Percentiles rank a stretch among this genome's conserved stretches.
These are phyloP conservation scores for Rubia occidens DNA, from an alignment of 305 asterid species.

Conservation along the genomic window DNA sequence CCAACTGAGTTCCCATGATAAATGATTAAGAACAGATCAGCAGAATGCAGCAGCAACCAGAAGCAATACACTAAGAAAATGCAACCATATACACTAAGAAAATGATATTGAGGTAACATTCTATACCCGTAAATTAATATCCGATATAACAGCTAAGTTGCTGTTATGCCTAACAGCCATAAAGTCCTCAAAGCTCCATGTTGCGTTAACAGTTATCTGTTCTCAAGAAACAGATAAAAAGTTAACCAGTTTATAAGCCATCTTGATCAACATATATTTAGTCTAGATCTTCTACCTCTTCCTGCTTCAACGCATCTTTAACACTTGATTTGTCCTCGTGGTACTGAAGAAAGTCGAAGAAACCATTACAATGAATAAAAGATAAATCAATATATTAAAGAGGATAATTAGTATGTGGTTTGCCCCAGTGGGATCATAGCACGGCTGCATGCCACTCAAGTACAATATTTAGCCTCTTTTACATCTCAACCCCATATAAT, in stretches of 20 bases:
- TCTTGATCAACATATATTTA: background rate
- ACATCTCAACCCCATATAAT: background rate
- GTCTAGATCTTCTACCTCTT: constrained; percentile 37
- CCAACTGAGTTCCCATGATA: background rate
- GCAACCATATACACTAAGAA: background rate
- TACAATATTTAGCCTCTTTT: background rate
- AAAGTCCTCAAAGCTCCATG: constrained; percentile 70
- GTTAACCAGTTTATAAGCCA: constrained; percentile 11
- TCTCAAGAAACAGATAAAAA: constrained; percentile 17
- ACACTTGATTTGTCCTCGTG: constrained; percentile 64
- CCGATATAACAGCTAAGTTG: constrained; percentile 39
- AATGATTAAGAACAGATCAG: background rate
- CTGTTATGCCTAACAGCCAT: constrained; percentile 43
- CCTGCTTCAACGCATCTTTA: constrained; percentile 71
- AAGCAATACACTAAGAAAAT: background rate
- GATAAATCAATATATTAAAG: background rate
- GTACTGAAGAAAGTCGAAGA: constrained; percentile 37
- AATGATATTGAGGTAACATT: constrained; percentile 6
- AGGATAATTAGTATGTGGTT: background rate
- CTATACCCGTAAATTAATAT: constrained; percentile 64
- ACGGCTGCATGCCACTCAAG: constrained; percentile 5
- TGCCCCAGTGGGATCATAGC: background rate
- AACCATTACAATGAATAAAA: background rate
- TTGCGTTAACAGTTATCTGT: constrained; percentile 53
- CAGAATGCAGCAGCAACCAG: background rate